Evolutionary conservation across 495 filamentous ascomycete species (phyloP).

Genomic region (Penicillium pulvis): DNA sequence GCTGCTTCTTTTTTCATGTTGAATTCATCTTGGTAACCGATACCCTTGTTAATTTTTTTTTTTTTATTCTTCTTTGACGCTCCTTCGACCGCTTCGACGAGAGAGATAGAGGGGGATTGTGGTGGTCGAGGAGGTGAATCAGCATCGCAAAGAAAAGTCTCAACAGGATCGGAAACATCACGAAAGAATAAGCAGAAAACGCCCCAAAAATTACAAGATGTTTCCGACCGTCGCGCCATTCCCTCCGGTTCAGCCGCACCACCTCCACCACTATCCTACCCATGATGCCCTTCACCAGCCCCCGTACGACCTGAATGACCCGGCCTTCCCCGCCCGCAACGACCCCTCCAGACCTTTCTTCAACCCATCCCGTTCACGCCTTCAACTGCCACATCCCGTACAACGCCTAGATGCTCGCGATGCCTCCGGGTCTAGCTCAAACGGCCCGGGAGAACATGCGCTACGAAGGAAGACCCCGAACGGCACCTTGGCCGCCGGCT

Average conservation of each 20-base stretch:
- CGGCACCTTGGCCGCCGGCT: conserved; percentile 89
- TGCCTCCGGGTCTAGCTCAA: conserved; percentile 24
- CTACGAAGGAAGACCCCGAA: conserved; percentile 92
- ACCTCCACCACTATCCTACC: conserved; percentile 38
- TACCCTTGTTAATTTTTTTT: conserved; percentile 1
- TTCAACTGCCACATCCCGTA: conserved; percentile 48
- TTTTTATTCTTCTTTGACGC: neutral
- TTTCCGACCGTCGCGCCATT: conserved; percentile 49
- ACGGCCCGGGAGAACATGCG: conserved; percentile 64
- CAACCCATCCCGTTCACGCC: conserved; percentile 35
- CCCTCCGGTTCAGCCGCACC: conserved; percentile 49
- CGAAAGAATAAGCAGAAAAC: neutral
- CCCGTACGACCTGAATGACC: conserved; percentile 35
- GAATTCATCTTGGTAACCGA: conserved; percentile 14
- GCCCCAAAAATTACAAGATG: conserved; percentile 26
- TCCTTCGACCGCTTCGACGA: conserved; percentile 10
- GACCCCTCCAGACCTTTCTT: conserved; percentile 31
- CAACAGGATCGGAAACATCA: neutral
- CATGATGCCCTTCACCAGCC: conserved; percentile 31
- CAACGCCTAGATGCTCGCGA: conserved; percentile 41
- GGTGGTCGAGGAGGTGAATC: conserved; percentile 21
- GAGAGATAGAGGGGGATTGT: conserved; percentile 12
- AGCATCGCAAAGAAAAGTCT: neutral
- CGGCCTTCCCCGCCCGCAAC: conserved; percentile 28
- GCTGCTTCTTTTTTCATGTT: conserved; percentile 3